phyloP scores from a whole-genome alignment of 306 rosid genomes.

The Coriaria nepalensis region DNA sequence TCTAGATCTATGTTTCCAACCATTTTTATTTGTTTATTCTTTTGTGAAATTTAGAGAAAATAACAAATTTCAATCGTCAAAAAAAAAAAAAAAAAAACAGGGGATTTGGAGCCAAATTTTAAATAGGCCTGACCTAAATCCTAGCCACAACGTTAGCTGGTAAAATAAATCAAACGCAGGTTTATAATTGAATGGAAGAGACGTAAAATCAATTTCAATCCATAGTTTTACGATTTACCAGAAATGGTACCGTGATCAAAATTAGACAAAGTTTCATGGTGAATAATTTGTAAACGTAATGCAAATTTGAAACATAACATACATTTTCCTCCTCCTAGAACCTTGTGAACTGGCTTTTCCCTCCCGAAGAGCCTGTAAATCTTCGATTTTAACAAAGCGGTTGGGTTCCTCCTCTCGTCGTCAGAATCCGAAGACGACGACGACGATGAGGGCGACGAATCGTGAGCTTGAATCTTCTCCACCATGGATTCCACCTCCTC shows the following conservation, averaged over 20 bases:
- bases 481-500: conserved; percentile 42
- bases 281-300: neutral
- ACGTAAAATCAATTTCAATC: no score
- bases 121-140: no score
- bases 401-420: conserved; percentile 25
- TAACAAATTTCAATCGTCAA: no score
- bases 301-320: conserved; percentile 4
- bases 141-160: no score
- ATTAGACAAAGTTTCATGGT: neutral
- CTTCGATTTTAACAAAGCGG: conserved; percentile 35
- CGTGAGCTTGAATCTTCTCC: conserved; percentile 61
- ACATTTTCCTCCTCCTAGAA: conserved; percentile 94
- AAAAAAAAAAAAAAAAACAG: no score
- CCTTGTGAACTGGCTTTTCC: conserved; percentile 68
- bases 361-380: conserved; percentile 74
- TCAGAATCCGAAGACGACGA: conserved; percentile 60
- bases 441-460: conserved; percentile 24
- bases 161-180: no score
- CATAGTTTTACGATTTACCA: no score
- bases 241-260: neutral
- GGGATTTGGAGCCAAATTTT: no score
- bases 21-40: no score
- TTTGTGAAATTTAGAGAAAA: no score
- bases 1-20: no score
- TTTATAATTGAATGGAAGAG: no score